Conservation (phyloP, 208 protist species). For the Acanthamoeba lenticulata region DNA sequence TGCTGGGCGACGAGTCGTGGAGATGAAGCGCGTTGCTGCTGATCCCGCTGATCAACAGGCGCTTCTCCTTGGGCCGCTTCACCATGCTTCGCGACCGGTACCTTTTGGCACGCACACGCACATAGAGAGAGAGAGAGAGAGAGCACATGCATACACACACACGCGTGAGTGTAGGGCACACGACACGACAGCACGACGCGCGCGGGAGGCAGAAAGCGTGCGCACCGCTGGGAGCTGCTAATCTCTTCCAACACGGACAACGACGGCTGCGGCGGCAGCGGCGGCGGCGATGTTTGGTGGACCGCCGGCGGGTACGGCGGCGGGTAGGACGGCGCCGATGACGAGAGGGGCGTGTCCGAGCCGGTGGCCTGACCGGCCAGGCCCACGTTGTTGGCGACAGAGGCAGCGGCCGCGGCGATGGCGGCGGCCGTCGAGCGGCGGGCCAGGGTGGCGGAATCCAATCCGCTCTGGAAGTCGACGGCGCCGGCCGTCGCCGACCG, state of each 20-base stretch:
- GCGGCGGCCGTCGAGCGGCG: neutral
- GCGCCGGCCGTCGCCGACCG: neutral
- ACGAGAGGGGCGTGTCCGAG: neutral
- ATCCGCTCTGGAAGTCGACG: neutral
- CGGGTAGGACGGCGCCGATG: too few species aligned
- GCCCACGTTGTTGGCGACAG: neutral
- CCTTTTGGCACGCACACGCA: neutral
- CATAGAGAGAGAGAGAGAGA: too few species aligned
- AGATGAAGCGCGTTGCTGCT: neutral
- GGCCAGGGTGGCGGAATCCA: neutral
- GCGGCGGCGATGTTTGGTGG: too few species aligned
- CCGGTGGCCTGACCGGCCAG: neutral
- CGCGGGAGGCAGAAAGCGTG: too few species aligned
- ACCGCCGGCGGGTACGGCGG: too few species aligned
- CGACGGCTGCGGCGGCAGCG: too few species aligned
- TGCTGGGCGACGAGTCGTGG: neutral
- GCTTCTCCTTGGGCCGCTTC: neutral
- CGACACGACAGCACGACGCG: too few species aligned
- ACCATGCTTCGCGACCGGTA: neutral
- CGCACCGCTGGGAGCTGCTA: too few species aligned
- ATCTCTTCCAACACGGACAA: too few species aligned
- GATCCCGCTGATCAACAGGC: neutral
- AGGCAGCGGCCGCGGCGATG: neutral
- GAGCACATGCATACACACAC: neutral
- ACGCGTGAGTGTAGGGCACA: neutral